Evolutionary conservation across 1,139 yeast species (phyloP).

Genomic region (Lodderomyces margitis): DNA sequence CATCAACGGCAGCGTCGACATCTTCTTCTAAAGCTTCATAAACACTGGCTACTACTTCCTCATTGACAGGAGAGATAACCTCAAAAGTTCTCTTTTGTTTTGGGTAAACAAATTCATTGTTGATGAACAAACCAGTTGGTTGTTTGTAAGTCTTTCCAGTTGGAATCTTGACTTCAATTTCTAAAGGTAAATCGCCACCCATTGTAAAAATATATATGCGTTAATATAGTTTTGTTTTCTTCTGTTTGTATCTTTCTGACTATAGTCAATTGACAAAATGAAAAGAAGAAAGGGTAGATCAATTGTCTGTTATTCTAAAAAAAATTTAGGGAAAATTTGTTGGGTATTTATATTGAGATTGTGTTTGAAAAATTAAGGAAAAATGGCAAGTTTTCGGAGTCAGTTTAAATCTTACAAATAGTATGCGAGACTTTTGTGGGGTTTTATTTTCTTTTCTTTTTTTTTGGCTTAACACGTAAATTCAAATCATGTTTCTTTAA

Average conservation of each 20-base stretch:
- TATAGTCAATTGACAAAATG: conserved; percentile 2
- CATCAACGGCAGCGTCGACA: conserved; percentile 73
- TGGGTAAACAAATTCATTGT: conserved; percentile 47
- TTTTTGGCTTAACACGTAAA: too few species aligned
- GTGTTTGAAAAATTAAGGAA: too few species aligned
- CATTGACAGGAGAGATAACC: conserved; percentile 67
- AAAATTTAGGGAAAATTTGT: conserved; percentile 1
- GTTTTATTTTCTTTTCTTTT: not conserved
- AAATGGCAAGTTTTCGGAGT: too few species aligned
- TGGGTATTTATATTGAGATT: conserved; percentile 2
- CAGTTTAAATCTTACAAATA: not conserved
- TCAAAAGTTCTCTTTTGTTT: conserved; percentile 54
- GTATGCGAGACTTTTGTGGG: conserved; percentile 1
- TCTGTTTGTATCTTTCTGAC: not conserved
- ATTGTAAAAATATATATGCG: not conserved
- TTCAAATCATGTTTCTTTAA: too few species aligned
- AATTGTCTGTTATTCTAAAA: not conserved
- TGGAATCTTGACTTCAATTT: conserved; percentile 55
- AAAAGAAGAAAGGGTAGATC: conserved; percentile 1
- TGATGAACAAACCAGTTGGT: conserved; percentile 64
- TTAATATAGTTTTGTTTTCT: not conserved
- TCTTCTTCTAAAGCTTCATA: conserved; percentile 67
- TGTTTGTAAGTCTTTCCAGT: conserved; percentile 46
- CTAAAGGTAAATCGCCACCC: conserved; percentile 33
- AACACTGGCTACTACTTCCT: conserved; percentile 61